These are phyloP conservation scores for Peronosclerospora sorghi DNA, from an alignment of 352 stramenopile genomes.

Conservation along the genomic window DNA sequence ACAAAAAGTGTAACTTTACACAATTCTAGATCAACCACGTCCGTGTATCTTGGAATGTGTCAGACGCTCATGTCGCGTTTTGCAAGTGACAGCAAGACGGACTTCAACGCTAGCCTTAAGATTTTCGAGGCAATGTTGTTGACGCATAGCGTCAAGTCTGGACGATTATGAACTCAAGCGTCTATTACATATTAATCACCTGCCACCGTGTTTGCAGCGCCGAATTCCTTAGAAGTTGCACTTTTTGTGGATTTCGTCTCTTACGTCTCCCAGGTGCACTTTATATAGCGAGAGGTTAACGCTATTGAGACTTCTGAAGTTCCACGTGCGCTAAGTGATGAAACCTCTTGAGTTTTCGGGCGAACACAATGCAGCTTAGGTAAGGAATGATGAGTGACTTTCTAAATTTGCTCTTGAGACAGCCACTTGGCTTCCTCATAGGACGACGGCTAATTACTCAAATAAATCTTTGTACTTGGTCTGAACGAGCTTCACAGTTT, in stretches of 20 bases:
- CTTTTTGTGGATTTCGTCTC: conserved; percentile 63
- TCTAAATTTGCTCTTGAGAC: too few relatives aligned
- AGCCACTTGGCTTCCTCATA: not conserved
- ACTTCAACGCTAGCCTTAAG: conserved; percentile 40
- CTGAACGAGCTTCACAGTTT: conserved; percentile 67
- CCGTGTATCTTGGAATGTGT: conserved; percentile 54
- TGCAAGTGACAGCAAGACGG: conserved; percentile 24
- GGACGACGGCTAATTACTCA: conserved; percentile 22
- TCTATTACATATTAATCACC: not conserved
- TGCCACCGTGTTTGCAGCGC: conserved; percentile 21
- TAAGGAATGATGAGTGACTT: not conserved
- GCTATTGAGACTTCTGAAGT: conserved; percentile 29
- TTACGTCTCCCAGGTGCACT: conserved; percentile 40
- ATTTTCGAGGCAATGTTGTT: conserved; percentile 54
- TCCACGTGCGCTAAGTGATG: conserved; percentile 27
- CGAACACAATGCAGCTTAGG: too few relatives aligned
- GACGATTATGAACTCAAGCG: conserved; percentile 60
- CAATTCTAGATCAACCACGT: conserved; percentile 46
- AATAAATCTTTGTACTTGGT: conserved; percentile 66
- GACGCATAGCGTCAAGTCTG: conserved; percentile 54
- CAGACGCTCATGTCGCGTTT: conserved; percentile 54
- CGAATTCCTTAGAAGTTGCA: conserved; percentile 49
- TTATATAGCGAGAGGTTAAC: conserved; percentile 36
- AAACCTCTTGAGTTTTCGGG: not conserved
- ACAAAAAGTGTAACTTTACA: too few relatives aligned